A percentile compares a stretch with the other conserved stretches of the same genome.
These are phyloP conservation scores for Castanea sativa DNA, from an alignment of 306 rosid genomes.

Conservation along the genomic window DNA sequence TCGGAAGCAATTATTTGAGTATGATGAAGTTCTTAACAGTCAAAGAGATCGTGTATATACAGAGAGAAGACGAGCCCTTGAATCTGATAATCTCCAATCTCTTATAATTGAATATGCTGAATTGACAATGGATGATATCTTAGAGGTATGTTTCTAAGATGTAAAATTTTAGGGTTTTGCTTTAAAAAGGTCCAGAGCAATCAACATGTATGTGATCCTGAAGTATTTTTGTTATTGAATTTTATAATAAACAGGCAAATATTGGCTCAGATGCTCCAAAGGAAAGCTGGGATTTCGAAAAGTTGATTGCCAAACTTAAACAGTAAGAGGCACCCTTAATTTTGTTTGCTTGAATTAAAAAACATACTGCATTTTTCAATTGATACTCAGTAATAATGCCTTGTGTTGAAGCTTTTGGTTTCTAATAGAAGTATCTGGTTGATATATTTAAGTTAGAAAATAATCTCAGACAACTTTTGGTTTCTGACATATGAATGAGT, in stretches of 20 bases:
- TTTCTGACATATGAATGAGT: not conserved
- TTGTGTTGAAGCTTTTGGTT: not conserved
- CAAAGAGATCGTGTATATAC: slow-evolving; percentile 94
- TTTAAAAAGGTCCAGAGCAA: not conserved
- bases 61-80: slow-evolving; percentile 94
- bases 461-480: not conserved
- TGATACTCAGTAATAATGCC: not conserved
- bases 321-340: slow-evolving; percentile 65
- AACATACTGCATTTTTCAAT: not conserved
- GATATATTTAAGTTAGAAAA: not conserved
- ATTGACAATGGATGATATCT: slow-evolving; percentile 91
- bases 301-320: slow-evolving; percentile 85
- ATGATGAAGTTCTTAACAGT: slow-evolving; percentile 91
- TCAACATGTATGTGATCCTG: not conserved
- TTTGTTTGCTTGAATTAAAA: slow-evolving; percentile 18
- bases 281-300: slow-evolving; percentile 95
- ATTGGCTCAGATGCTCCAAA: slow-evolving; percentile 80
- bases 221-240: slow-evolving; percentile 5
- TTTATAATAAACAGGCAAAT: slow-evolving; percentile 66
- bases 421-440: not conserved
- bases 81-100: slow-evolving; percentile 75
- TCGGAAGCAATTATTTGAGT: slow-evolving; percentile 94
- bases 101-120: slow-evolving; percentile 95
- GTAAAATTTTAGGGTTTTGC: not conserved
- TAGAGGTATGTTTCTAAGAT: slow-evolving; percentile 46